A percentile compares a stretch with the other conserved stretches of the same genome.
These are phyloP conservation scores for Leccinum broughii DNA, from an alignment of 768 basidiomycete genomes.

Conservation along the genomic window DNA sequence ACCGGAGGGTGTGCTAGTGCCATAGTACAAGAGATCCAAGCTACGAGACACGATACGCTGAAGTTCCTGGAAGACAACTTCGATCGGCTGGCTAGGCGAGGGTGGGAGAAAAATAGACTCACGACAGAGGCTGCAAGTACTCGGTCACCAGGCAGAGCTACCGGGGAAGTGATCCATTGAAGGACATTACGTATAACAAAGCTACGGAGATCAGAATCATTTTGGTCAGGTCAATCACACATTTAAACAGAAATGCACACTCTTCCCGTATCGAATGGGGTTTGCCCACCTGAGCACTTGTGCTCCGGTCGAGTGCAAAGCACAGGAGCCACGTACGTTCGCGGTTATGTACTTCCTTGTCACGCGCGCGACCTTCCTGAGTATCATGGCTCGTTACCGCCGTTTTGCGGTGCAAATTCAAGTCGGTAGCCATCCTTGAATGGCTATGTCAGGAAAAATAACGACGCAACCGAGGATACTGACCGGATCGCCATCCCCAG, in stretches of 20 bases:
- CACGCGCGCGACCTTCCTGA: conserved; percentile 77
- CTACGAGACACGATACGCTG: conserved; percentile 89
- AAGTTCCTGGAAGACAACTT: conserved; percentile 53
- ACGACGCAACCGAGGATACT: conserved; percentile 16
- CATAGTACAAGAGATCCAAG: conserved; percentile 88
- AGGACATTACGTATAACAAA: conserved; percentile 84
- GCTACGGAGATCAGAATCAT: conserved; percentile 38
- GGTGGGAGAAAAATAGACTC: conserved; percentile 24
- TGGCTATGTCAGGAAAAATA: conserved; percentile 11
- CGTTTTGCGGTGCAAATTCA: conserved; percentile 92
- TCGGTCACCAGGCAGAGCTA: conserved; percentile 63
- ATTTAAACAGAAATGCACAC: conserved; percentile 46
- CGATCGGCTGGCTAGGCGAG: background rate
- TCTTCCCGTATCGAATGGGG: conserved; percentile 93
- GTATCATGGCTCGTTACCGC: conserved; percentile 58
- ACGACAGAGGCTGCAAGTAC: conserved; percentile 79
- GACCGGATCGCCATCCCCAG: conserved; percentile 85
- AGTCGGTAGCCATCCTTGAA: conserved; percentile 87
- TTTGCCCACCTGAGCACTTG: conserved; percentile 96
- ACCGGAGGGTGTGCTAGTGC: conserved; percentile 76
- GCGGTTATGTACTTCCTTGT: conserved; percentile 87
- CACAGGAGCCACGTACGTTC: conserved; percentile 94
- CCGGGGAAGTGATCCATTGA: conserved; percentile 70
- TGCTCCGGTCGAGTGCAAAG: conserved; percentile 83
- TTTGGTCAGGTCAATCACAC: background rate